Evolutionary conservation across 2,329 filamentous ascomycete genomes (phyloP), one percentile per base, ranked within the genome.

Genomic region (Ascochyta koolunga): DNA sequence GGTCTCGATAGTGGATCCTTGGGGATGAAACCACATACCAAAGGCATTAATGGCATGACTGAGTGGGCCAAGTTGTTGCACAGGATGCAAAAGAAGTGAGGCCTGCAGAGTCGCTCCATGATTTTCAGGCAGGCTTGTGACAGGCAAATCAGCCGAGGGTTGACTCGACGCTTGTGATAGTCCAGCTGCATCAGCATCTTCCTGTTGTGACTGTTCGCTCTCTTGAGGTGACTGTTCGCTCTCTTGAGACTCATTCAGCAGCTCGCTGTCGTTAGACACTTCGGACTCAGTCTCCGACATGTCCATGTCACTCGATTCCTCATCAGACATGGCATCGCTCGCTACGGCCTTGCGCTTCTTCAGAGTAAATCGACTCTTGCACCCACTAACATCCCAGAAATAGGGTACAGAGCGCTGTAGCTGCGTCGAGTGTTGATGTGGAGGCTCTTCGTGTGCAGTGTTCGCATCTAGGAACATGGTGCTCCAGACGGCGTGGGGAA

Each of bases 401-500:
- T 48, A 55, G 2, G 56, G 44, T 15, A 42, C 24, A 16, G 39
- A 35, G 11, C 44, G 33, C 22, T 35, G 7, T 13, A 24, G 27
- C 24, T 36, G 41, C 8, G 16, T 19, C 4, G 24, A 19, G 16
- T 37, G 35, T 40, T 50, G 49, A 10, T 25, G n/a, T 15, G 33
- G 35, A 1, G 31, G 11, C 1, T 37, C 24, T 35, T 66, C 61
- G 21, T 62, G 64, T 8, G 66, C 71, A 5, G 65, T 64, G 24
- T 55, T 37, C 5, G 67, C 62, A 37, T 74, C 65, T 6, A 74
- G 36, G 35, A 66, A 66, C 36, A 71, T 57, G 21, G 64, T 60
- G n/a, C 59, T 60, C 71, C 71, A 74, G 3, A 60, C 57, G 8
- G 59, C 69, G 39, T 71, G 70, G 1, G 61, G 61, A 10, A 61